phyloP scores from a whole-genome alignment of 768 basidiomycete species.

The Naganishia onofrii region DNA sequence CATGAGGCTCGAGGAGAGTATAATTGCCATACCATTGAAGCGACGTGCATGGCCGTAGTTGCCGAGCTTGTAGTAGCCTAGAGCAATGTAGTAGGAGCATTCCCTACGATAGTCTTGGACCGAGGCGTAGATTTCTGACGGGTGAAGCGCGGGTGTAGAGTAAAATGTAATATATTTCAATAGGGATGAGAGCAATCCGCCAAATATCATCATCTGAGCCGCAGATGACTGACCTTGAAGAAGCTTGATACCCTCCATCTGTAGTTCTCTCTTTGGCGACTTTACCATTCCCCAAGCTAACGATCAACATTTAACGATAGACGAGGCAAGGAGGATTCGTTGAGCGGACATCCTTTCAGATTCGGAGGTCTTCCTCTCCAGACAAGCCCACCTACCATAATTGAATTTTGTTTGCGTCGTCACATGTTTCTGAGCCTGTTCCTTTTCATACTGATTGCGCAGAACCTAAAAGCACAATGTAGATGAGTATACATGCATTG shows the following conservation, averaged over 20 bases:
- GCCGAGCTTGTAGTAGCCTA: constrained; percentile 94
- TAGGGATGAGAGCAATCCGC: too few relatives aligned
- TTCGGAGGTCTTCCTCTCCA: not conserved
- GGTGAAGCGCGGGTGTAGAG: not conserved
- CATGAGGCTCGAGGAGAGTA: not conserved
- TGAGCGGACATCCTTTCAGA: not conserved
- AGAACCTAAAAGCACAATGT: constrained; percentile 63
- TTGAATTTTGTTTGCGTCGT: constrained; percentile 97
- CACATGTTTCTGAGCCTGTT: constrained; percentile 75
- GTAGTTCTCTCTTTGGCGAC: constrained; percentile 75
- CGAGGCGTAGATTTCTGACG: constrained; percentile 79
- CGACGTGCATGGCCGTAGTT: constrained; percentile 88
- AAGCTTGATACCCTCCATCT: constrained; percentile 85
- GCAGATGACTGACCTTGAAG: constrained; percentile 67
- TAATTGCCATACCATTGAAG: constrained; percentile 79
- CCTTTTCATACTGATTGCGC: constrained; percentile 81
- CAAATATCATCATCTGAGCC: not conserved
- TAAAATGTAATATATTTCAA: too few relatives aligned
- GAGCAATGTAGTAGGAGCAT: constrained; percentile 91
- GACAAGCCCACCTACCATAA: constrained; percentile 60
- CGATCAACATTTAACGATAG: not conserved
- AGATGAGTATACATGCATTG: not conserved
- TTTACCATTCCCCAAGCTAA: constrained; percentile 73
- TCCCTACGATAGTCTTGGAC: constrained; percentile 85
- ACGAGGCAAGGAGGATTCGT: not conserved